These are phyloP conservation scores for Lactarius pseudohatsudake DNA, from an alignment of 768 basidiomycete species.

Conservation along the genomic window DNA sequence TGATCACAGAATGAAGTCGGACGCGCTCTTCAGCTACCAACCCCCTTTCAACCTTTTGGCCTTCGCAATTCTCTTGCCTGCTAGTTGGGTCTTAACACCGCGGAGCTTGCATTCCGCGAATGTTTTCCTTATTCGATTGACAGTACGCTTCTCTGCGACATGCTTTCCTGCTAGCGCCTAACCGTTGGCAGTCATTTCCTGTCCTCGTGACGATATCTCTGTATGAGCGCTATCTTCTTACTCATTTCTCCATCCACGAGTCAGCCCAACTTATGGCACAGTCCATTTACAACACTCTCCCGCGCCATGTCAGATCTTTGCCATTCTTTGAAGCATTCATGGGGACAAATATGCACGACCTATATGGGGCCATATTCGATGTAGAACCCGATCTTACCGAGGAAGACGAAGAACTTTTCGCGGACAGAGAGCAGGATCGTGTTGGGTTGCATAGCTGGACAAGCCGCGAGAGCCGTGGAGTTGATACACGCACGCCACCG, in stretches of 20 bases:
- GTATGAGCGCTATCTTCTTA: slow-evolving; percentile 73
- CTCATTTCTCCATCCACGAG: slow-evolving; percentile 51
- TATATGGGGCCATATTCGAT: slow-evolving; percentile 81
- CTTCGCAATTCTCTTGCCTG: slow-evolving; percentile 75
- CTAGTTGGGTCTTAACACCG: slow-evolving; percentile 72
- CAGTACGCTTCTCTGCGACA: slow-evolving; percentile 45
- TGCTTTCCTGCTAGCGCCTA: background rate
- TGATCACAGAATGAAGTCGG: slow-evolving; percentile 70
- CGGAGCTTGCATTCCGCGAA: slow-evolving; percentile 80
- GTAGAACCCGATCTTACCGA: slow-evolving; percentile 50
- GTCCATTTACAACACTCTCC: slow-evolving; percentile 60
- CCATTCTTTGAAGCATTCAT: slow-evolving; percentile 74
- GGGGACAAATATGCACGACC: slow-evolving; percentile 62
- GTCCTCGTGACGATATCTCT: slow-evolving; percentile 70
- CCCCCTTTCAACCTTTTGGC: slow-evolving; percentile 88
- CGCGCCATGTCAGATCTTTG: slow-evolving; percentile 69
- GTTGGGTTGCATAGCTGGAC: slow-evolving; percentile 29
- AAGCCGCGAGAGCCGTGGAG: slow-evolving; percentile 20
- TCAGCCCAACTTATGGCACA: slow-evolving; percentile 53
- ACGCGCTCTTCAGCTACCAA: slow-evolving; percentile 89
- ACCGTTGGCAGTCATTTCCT: slow-evolving; percentile 59
- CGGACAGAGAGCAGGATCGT: slow-evolving; percentile 45
- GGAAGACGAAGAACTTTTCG: slow-evolving; percentile 43
- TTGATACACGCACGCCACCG: slow-evolving; percentile 11
- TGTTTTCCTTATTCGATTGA: slow-evolving; percentile 81